Evolutionary conservation across 805 yeast species (phyloP), one percentile per base, ranked within the genome.

Genomic region (Helenozyma rhizophorensis): DNA sequence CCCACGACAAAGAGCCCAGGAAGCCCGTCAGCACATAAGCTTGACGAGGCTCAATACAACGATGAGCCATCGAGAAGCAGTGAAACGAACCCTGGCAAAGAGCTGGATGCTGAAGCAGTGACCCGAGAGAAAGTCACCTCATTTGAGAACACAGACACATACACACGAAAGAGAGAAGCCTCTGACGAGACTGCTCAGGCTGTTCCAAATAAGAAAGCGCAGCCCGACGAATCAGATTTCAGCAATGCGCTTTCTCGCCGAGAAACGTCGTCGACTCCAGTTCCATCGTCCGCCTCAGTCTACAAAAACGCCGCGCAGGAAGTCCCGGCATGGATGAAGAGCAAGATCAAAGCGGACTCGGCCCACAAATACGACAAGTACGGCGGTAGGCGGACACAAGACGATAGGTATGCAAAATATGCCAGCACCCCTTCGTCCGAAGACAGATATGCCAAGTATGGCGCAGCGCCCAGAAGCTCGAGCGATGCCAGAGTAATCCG

Each of bases 261-360:
- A 21, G 39, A 41, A 5, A 15, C 28, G 6, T n/a, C 30, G 11
- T 13, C 36, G 4, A 27, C 30, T 8, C 18, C 21, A 3, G 28
- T 32, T 21, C 32, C 34, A n/a, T 6, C 23, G 7, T 27, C 28
- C 9, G 23, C 53, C 3, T 58, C 63, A 2, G 57, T 49, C n/a
- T 62, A 59, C 40, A 39, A 48, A 8, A 56, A 47, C 9, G 48
- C 48, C 21, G 40, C 41, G 10, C 46, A 45, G 29, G 53, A 52
- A 4, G 39, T 49, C 4, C 72, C 72, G 2, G 68, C 65, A 3
- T 66, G 72, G 72, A 48, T 64, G 54, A 59, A 56, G 36, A 47
- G 53, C 25, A 41, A 42, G 14, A 45, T 44, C 14, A 47, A 38
- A 9, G 43, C 44, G 13, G 53, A 48, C 26, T 45, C 43, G 8